phyloP scores from a whole-genome alignment of 306 rosid species.

The Senna siamea region DNA sequence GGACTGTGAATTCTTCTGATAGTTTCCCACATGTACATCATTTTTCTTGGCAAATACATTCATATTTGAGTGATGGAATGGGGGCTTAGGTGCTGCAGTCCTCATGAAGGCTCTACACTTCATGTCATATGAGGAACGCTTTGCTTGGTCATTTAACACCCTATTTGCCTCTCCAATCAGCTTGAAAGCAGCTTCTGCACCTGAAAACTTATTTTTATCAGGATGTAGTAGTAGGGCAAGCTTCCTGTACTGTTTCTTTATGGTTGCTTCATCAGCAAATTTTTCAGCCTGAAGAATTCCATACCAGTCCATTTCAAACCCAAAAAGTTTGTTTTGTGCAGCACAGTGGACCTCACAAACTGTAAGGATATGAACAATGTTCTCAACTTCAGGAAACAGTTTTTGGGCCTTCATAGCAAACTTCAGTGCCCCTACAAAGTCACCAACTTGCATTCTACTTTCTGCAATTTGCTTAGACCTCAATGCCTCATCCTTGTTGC shows the following conservation, averaged over 20 bases:
- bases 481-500: constrained; percentile 90
- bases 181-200: constrained; percentile 98
- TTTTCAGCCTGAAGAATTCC: constrained; percentile 65
- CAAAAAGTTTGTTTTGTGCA: constrained; percentile 59
- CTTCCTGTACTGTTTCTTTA: constrained; percentile 82
- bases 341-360: constrained; percentile 90
- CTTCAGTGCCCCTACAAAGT: constrained; percentile 78
- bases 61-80: constrained; percentile 47
- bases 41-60: constrained; percentile 33
- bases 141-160: constrained; percentile 62
- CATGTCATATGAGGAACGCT: constrained; percentile 55
- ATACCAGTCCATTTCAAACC: constrained; percentile 83
- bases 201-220: constrained; percentile 82
- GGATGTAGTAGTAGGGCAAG: constrained; percentile 90
- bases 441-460: constrained; percentile 57
- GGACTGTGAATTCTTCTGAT: constrained; percentile 47
- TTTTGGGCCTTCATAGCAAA: constrained; percentile 65
- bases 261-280: constrained; percentile 55
- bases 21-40: constrained; percentile 36
- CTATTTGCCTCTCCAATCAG: constrained; percentile 84
- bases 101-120: constrained; percentile 42
- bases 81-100: constrained; percentile 41
- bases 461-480: constrained; percentile 80
- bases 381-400: constrained; percentile 72
- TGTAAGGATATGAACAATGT: constrained; percentile 64